phyloP scores from a whole-genome alignment of 2,329 filamentous ascomycete genomes.

The Alternaria triticimaculans region DNA sequence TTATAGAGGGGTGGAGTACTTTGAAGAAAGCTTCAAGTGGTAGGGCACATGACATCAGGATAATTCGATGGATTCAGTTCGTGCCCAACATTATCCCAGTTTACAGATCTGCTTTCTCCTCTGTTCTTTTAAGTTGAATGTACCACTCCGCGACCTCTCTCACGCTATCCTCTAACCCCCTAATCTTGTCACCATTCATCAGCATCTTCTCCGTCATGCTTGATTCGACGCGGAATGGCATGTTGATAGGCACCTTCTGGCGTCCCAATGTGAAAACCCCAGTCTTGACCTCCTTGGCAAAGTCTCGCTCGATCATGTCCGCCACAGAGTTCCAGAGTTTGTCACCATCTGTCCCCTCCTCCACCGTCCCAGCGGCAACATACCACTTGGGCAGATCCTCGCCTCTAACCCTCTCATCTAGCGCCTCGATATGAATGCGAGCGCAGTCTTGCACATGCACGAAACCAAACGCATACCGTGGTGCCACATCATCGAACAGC shows the following conservation, averaged over 20 bases:
- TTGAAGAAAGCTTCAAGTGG: slow-evolving; percentile 59
- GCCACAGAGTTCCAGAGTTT: slow-evolving; percentile 33
- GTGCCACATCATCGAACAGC: slow-evolving; percentile 38
- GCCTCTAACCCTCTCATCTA: slow-evolving; percentile 26
- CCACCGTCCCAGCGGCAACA: slow-evolving; percentile 33
- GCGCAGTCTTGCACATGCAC: slow-evolving; percentile 43
- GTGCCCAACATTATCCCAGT: not conserved
- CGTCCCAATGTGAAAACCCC: slow-evolving; percentile 33
- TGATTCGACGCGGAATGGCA: slow-evolving; percentile 42
- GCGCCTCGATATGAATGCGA: slow-evolving; percentile 38
- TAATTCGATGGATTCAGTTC: not conserved
- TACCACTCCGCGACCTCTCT: slow-evolving; percentile 41
- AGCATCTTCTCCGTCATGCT: slow-evolving; percentile 33
- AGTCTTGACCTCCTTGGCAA: slow-evolving; percentile 19
- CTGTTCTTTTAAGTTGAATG: slow-evolving; percentile 10
- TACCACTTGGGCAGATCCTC: slow-evolving; percentile 35
- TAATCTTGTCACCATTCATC: slow-evolving; percentile 25
- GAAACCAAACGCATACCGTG: slow-evolving; percentile 46
- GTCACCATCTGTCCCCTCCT: slow-evolving; percentile 23
- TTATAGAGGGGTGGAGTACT: slow-evolving; percentile 49
- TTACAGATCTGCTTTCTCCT: not conserved
- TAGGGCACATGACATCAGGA: slow-evolving; percentile 2
- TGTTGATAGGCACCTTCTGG: slow-evolving; percentile 36
- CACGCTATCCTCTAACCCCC: slow-evolving; percentile 32
- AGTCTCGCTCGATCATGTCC: slow-evolving; percentile 28